Evolutionary conservation across 495 filamentous ascomycete species (phyloP).

Genomic region (Aspergillus baeticus): DNA sequence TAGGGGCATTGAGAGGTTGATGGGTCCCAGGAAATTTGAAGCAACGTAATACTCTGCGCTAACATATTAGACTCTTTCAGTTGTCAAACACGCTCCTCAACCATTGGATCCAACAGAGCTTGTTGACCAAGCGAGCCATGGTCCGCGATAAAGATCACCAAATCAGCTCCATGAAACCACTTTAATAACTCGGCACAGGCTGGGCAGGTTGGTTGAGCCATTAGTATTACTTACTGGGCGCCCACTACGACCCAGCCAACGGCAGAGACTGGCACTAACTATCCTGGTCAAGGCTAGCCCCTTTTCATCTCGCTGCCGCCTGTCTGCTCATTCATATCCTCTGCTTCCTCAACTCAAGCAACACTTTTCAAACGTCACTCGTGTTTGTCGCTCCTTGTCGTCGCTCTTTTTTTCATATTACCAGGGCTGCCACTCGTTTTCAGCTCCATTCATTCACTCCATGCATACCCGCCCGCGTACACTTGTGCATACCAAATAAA

Average conservation of each 20-base stretch:
- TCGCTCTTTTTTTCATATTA: conserved; percentile 20
- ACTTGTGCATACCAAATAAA: not conserved
- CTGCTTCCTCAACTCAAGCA: not conserved
- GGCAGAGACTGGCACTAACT: too few species aligned
- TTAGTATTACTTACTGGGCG: not conserved
- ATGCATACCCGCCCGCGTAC: not conserved
- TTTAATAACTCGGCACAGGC: not conserved
- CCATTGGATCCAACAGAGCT: not conserved
- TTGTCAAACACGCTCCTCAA: not conserved
- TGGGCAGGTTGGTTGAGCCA: not conserved
- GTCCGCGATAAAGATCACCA: not conserved
- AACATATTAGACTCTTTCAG: not conserved
- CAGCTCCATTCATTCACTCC: conserved; percentile 41
- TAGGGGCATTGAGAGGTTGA: not conserved
- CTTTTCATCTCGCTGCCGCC: not conserved
- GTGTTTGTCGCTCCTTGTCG: not conserved
- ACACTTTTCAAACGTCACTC: not conserved
- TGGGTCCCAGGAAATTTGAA: not conserved
- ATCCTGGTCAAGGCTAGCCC: not conserved
- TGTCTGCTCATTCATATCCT: not conserved
- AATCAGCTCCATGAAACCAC: not conserved
- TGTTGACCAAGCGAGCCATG: not conserved
- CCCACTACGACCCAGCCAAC: too few species aligned
- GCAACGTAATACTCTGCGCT: not conserved
- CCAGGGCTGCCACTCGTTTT: conserved; percentile 43